Base-by-base conservation (phyloP, 805 yeast species). In the Ogataea populi-albae region DNA sequence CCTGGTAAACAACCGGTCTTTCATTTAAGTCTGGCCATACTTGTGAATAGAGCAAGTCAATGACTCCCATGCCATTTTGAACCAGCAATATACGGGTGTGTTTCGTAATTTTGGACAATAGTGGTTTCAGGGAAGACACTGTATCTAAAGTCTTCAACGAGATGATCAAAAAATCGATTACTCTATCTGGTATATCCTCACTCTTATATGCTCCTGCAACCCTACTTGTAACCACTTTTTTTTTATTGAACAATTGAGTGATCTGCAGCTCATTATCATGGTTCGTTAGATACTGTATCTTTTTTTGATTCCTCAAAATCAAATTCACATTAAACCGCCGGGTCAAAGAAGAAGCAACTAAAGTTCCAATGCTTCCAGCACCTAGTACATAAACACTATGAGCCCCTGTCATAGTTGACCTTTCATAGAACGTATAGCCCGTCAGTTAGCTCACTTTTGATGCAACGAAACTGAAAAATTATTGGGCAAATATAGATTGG, bases 1-100 rank as follows among this genome's bases (percentile, higher is more conserved):
- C 96, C 52, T 79, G 84, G 50, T 69, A 76, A 5, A 87, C 40
- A 11, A 64, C 66, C 0, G 96, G 96, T 35, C 76, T 55, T 1
- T 42, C 28, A 0, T 44, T 48, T 1, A 33, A 20, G 3, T 59
- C 50, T 4, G 76, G 76, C 88, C 91, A 85, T 6, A 77, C 58
- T 16, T 61, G 53, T 2, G 60, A 54, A n/a, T 65, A 55, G 8
- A 86, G 48, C 38, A 69, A 67, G 9, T 73, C 84, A 5, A 71
- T 55, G 26, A 76, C 68, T 7, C 98, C 98, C 68, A 88, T 69
- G 1, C 88, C 98, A 57, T 93, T 86, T 37, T 86, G 98, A n/a
- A 89, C 49, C 16, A 89, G 57, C 29, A 89, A 45, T 3, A 88
- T 57, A 38, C 77, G 78, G 1, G 89, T 71, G 3, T 63, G 52